Conservation (phyloP, 176 grass and related monocot species). For the Oryza glaberrima region DNA sequence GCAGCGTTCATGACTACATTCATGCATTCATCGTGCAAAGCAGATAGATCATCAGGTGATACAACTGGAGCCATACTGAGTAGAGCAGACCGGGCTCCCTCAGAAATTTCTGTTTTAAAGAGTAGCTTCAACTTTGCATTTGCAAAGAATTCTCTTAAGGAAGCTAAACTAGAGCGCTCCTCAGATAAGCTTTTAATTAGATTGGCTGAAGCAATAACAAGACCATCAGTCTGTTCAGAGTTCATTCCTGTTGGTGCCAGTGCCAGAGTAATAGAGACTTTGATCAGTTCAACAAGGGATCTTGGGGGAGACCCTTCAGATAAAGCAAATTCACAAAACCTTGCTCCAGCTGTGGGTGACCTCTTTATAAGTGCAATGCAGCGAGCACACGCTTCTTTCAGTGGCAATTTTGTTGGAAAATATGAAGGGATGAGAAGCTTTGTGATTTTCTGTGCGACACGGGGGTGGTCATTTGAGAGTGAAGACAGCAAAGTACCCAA, state of each 20-base stretch:
- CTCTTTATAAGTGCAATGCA: conserved; percentile 82
- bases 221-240: conserved; percentile 72
- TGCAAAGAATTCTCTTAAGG: conserved; percentile 67
- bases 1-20: conserved; percentile 58
- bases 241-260: conserved; percentile 66
- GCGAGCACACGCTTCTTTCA: conserved; percentile 74
- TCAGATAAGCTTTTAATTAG: conserved; percentile 68
- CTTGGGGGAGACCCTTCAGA: conserved; percentile 75
- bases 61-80: conserved; percentile 64
- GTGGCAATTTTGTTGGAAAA: conserved; percentile 77
- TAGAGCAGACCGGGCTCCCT: conserved; percentile 67
- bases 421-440: conserved; percentile 85
- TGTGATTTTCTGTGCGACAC: conserved; percentile 91
- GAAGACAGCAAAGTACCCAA: conserved; percentile 69
- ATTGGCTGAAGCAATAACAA: conserved; percentile 74
- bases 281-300: conserved; percentile 67
- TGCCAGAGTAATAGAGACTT: conserved; percentile 59
- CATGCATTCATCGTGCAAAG: conserved; percentile 66
- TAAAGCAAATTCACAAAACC: conserved; percentile 92
- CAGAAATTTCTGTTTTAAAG: conserved; percentile 67
- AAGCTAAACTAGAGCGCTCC: conserved; percentile 50
- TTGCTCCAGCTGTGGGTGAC: conserved; percentile 76
- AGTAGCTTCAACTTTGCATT: conserved; percentile 61
- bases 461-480: conserved; percentile 78
- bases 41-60: conserved; percentile 58